These are phyloP conservation scores for Mortierella hygrophila DNA, from an alignment of 192 early-diverging fungal species.

Conservation along the genomic window DNA sequence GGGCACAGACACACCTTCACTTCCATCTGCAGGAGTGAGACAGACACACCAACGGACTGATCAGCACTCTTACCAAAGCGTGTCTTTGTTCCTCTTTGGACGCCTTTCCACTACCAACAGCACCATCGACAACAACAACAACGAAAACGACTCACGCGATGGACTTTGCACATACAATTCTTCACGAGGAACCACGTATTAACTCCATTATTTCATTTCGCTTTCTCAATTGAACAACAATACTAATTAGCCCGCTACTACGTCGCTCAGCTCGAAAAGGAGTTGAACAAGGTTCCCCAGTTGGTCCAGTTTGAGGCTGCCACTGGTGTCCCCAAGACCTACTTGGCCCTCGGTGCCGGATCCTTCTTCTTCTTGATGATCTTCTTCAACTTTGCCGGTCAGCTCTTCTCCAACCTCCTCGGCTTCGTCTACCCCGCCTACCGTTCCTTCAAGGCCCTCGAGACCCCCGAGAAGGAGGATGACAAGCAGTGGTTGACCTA, in stretches of 20 bases:
- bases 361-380: constrained; percentile 78
- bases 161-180: not conserved
- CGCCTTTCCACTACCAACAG: not conserved
- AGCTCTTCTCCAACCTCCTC: constrained; percentile 84
- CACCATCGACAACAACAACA: not conserved
- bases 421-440: constrained; percentile 97
- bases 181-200: not conserved
- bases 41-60: not conserved
- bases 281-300: constrained; percentile 76
- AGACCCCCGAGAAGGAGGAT: constrained; percentile 80
- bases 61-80: not conserved
- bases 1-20: not conserved
- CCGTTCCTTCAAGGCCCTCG: constrained; percentile 93
- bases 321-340: constrained; percentile 93
- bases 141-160: not conserved
- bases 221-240: not conserved
- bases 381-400: constrained; percentile 90
- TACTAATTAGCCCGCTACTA: constrained; percentile 48
- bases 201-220: constrained; percentile 11
- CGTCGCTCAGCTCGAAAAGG: constrained; percentile 75
- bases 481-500: constrained; percentile 94
- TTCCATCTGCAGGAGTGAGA: not conserved
- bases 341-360: constrained; percentile 76
- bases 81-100: not conserved
- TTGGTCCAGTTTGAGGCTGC: constrained; percentile 77